phyloP scores from a whole-genome alignment of 441 rosid species.

The Viola pubescens region DNA sequence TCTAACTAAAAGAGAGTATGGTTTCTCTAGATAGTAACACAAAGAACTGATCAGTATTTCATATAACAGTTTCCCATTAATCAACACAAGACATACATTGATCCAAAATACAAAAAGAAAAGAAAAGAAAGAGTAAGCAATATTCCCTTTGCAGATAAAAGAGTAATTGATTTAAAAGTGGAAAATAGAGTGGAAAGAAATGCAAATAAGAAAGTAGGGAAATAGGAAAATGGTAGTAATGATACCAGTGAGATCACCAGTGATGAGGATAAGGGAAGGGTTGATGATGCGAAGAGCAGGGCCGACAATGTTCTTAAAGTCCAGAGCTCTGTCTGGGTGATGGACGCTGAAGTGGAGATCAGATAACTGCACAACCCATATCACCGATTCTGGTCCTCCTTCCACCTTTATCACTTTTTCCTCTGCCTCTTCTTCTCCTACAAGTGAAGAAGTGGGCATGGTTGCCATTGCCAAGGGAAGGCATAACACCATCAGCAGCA shows the following conservation, averaged over 20 bases:
- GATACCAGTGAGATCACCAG: constrained; percentile 90
- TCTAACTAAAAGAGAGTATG: too few species aligned
- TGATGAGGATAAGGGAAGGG: constrained; percentile 80
- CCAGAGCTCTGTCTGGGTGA: constrained; percentile 72
- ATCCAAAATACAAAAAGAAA: too few species aligned
- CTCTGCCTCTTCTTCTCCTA: constrained; percentile 9
- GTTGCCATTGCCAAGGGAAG: neutral
- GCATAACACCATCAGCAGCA: constrained; percentile 13
- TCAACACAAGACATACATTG: too few species aligned
- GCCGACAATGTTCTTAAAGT: constrained; percentile 48
- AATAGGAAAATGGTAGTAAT: neutral
- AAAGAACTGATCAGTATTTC: too few species aligned
- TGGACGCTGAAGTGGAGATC: constrained; percentile 97
- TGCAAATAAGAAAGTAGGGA: neutral
- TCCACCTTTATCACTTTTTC: constrained; percentile 43
- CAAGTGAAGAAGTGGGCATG: constrained; percentile 1
- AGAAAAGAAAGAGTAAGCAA: too few species aligned
- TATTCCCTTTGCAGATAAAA: too few species aligned
- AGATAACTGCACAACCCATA: constrained; percentile 91
- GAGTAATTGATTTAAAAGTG: too few species aligned
- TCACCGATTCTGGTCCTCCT: constrained; percentile 58
- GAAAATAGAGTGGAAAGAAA: neutral
- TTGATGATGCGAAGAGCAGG: constrained; percentile 67
- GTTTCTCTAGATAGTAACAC: too few species aligned
- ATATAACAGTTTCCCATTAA: too few species aligned